Evolutionary conservation across 2,329 filamentous ascomycete species (phyloP).

Genomic region (Sarocladium strictum): DNA sequence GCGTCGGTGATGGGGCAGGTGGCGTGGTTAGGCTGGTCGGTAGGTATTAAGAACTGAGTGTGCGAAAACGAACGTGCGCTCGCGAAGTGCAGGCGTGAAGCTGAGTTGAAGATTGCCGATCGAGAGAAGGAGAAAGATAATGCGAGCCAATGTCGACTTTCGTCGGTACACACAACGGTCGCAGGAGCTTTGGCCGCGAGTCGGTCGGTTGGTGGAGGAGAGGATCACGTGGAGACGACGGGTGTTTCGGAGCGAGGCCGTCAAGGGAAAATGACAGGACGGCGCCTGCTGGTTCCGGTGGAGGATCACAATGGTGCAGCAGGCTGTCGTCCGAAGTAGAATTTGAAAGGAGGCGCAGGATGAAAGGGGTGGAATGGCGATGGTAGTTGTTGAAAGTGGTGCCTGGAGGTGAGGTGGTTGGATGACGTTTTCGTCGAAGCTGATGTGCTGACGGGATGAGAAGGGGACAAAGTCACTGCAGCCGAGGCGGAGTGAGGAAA

Average conservation of each 20-base stretch:
- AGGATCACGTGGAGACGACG: conserved; percentile 7
- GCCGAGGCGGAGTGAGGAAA: not conserved
- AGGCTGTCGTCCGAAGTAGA: not conserved
- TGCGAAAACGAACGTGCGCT: too few relatives aligned
- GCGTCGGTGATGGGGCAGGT: not conserved
- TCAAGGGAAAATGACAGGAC: not conserved
- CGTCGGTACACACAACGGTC: not conserved
- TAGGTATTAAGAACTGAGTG: too few relatives aligned
- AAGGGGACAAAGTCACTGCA: not conserved
- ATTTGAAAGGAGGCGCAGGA: not conserved
- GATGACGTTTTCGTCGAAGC: conserved; percentile 1
- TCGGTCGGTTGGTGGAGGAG: not conserved
- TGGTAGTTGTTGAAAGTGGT: not conserved
- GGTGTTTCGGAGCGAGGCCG: conserved; percentile 3
- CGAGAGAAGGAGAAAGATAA: not conserved
- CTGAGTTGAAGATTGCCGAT: not conserved
- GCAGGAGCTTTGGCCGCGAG: not conserved
- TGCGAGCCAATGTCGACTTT: not conserved
- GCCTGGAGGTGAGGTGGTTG: not conserved
- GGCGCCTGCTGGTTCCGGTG: not conserved
- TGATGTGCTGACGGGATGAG: not conserved
- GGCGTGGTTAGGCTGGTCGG: not conserved
- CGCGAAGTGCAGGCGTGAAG: not conserved
- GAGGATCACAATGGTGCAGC: not conserved
- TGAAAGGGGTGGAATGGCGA: not conserved